Percentiles rank a stretch among this genome's conserved stretches.
Conservation (phyloP, 78 protist genomes). For the Monocercomonoides exilis region DNA sequence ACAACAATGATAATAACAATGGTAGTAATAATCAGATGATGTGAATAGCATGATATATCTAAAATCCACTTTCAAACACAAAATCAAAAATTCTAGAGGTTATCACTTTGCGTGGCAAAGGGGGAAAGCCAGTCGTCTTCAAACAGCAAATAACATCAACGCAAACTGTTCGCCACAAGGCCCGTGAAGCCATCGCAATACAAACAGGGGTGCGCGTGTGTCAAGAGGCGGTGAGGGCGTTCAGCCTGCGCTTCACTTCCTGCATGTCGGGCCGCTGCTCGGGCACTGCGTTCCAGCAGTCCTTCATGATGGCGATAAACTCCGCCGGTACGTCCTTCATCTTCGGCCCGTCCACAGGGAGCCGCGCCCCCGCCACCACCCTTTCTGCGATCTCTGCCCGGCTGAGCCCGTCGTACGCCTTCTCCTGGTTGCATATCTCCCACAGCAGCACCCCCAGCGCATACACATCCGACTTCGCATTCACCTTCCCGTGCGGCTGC, state of each 20-base stretch:
- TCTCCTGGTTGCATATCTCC: background rate
- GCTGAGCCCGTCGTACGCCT: background rate
- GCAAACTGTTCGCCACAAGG: no score
- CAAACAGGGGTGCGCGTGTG: no score
- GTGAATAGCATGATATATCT: no score
- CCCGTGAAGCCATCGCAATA: no score
- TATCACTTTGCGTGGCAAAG: no score
- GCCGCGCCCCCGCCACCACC: no score
- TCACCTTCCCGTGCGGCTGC: background rate
- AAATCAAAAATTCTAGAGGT: no score
- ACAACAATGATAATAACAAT: no score
- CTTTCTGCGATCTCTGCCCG: background rate
- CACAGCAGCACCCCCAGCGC: background rate
- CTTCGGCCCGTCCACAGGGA: background rate
- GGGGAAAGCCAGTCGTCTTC: no score
- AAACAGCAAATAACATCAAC: no score
- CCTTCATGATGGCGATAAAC: background rate
- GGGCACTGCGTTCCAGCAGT: background rate
- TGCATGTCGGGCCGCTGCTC: background rate
- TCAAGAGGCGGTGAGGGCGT: background rate
- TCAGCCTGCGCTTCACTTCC: background rate
- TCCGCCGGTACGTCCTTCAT: background rate
- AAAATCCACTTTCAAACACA: no score
- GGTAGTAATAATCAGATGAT: no score
- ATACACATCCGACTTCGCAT: background rate